Base-by-base conservation (phyloP, 2,329 filamentous ascomycete genomes). In the Exophiala spinifera region DNA sequence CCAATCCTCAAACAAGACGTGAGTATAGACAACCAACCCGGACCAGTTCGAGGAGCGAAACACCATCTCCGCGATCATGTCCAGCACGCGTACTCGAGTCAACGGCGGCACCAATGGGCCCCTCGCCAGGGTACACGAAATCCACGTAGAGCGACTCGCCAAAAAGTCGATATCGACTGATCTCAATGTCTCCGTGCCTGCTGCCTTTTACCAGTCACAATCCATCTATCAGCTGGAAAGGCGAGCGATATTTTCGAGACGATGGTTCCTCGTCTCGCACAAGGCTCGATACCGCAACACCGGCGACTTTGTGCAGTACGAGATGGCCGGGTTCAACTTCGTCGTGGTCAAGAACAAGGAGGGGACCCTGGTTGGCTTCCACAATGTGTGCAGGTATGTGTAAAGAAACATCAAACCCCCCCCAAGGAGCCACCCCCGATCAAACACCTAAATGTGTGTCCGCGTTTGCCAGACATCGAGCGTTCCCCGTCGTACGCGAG, bases 361-460 rank as follows among this genome's bases (percentile, higher is more conserved):
- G 10, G 75, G 74, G 11, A 72, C 73, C 4, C 77, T 84, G 67
- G 78, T 81, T 53, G 81, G 75, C 19, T 84, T 85, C 65, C 82
- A 85, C 69, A 85, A 85, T 62, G 73, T 84, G 25, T 85, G 82
- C 68, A 71, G 82, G 4, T 59, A 40, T 14, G 56, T 49, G 7
- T 2, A 25, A 25, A 25, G 7, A 25, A 17, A n/a, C 37, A 31
- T n/a, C n/a, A 28, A 28, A 37, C 19, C 11, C 14, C 20, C 10
- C 10, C 14, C 34, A 21, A 23, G 7, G 31, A 31, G 15, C 40
- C 44, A 10, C 36, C 17, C 11, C 28, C n/a, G n/a, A n/a, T n/a
- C n/a, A n/a, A 15, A 42, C 14, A 23, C 15, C 15, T 44, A 23
- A n/a, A n/a, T n/a, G n/a, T n/a, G n/a, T n/a, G n/a, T n/a, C n/a